Evolutionary conservation across 1,139 yeast genomes (phyloP).

Genomic region (Zygosaccharomyces sapae): DNA sequence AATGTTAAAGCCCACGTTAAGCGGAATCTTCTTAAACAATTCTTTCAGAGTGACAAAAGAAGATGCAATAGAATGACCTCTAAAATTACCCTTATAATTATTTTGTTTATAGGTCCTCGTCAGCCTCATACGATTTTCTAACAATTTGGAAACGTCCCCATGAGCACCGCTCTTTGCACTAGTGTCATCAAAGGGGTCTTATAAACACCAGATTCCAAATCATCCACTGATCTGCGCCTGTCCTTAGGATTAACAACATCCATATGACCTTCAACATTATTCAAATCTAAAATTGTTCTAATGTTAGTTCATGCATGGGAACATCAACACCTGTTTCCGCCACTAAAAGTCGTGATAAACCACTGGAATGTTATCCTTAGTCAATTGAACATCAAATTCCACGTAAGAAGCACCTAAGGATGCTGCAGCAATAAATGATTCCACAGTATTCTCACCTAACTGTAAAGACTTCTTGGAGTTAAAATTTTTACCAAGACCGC

Average conservation of each 20-base stretch:
- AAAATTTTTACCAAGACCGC: slow-evolving; percentile 89
- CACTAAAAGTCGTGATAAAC: slow-evolving; percentile 93
- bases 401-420: slow-evolving; percentile 89
- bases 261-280: slow-evolving; percentile 33
- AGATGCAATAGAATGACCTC: slow-evolving; percentile 89
- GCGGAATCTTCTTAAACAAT: slow-evolving; percentile 75
- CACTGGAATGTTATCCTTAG: slow-evolving; percentile 90
- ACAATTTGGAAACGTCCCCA: slow-evolving; percentile 28
- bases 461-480: slow-evolving; percentile 73
- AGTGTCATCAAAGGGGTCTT: slow-evolving; percentile 14
- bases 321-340: slow-evolving; percentile 96
- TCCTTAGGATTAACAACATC: slow-evolving; percentile 10
- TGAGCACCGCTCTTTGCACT: slow-evolving; percentile 9
- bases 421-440: slow-evolving; percentile 94
- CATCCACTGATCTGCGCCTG: slow-evolving; percentile 22
- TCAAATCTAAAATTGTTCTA: slow-evolving; percentile 82
- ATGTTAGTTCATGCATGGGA: slow-evolving; percentile 89
- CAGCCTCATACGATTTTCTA: slow-evolving; percentile 68
- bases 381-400: slow-evolving; percentile 93
- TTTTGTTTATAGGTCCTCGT: slow-evolving; percentile 84
- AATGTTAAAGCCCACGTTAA: slow-evolving; percentile 84
- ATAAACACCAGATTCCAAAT: slow-evolving; percentile 16
- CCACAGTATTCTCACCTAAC: slow-evolving; percentile 93
- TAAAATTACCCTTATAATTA: slow-evolving; percentile 85
- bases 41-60: slow-evolving; percentile 87